Conservation (phyloP, 352 stramenopile genomes). For the Phytophthora kernoviae region DNA sequence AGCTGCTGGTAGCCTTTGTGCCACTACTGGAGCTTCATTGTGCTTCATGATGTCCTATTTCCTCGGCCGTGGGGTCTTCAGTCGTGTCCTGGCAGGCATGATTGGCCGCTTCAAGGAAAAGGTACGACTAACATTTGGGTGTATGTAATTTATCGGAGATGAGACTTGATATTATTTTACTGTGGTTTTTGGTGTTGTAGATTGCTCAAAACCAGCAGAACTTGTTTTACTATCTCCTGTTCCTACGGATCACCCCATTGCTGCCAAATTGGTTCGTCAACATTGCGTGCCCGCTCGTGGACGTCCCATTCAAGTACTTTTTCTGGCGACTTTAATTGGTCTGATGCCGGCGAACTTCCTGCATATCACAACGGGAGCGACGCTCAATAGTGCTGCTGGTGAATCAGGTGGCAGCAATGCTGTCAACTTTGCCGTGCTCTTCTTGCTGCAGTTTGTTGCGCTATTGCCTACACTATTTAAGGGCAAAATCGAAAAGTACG, state of each 20-base stretch:
- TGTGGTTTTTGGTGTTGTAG: slow-evolving; percentile 17
- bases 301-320: slow-evolving; percentile 86
- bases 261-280: slow-evolving; percentile 93
- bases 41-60: slow-evolving; percentile 90
- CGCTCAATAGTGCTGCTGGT: slow-evolving; percentile 71
- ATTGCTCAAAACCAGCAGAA: slow-evolving; percentile 86
- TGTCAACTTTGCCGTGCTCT: slow-evolving; percentile 83
- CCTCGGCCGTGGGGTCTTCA: slow-evolving; percentile 76
- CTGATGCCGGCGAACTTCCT: slow-evolving; percentile 85
- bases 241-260: slow-evolving; percentile 86
- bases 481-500: slow-evolving; percentile 85
- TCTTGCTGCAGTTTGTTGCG: slow-evolving; percentile 85
- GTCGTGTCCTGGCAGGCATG: slow-evolving; percentile 69
- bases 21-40: slow-evolving; percentile 77
- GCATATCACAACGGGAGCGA: slow-evolving; percentile 85
- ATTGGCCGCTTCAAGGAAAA: slow-evolving; percentile 82
- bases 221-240: slow-evolving; percentile 91
- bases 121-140: slow-evolving; percentile 24
- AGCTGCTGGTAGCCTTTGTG: slow-evolving; percentile 86
- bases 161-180: slow-evolving; percentile 1
- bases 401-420: slow-evolving; percentile 65
- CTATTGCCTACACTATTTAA: slow-evolving; percentile 87
- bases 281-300: slow-evolving; percentile 84
- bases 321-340: slow-evolving; percentile 85
- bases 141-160: not conserved